Evolutionary conservation across 2,329 filamentous ascomycete species (phyloP).

Genomic region (Fusarium coffeatum): DNA sequence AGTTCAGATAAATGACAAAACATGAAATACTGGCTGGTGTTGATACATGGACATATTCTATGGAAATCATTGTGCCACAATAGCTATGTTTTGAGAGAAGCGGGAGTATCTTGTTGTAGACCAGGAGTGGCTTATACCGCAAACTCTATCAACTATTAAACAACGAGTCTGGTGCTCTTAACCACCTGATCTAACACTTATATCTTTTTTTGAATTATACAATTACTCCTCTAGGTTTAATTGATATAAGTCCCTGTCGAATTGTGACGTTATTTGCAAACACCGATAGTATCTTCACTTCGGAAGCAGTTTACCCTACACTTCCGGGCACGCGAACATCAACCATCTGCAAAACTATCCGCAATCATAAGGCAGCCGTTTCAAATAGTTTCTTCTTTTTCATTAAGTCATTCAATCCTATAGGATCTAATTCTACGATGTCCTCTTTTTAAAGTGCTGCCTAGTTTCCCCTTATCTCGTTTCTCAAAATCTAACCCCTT

Average conservation of each 20-base stretch:
- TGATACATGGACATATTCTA: too few species aligned
- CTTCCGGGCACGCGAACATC: too few species aligned
- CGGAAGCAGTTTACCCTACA: neutral
- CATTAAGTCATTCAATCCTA: rapidly evolving
- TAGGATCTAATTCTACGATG: too few species aligned
- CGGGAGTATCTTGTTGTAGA: neutral
- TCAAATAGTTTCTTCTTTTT: neutral
- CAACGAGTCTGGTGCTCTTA: too few species aligned
- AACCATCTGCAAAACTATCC: neutral
- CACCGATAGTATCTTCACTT: neutral
- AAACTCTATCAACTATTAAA: neutral
- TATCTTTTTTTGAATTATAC: too few species aligned
- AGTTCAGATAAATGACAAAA: neutral
- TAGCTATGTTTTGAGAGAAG: neutral
- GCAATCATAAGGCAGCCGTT: neutral
- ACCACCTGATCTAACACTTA: too few species aligned
- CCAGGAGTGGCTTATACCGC: too few species aligned
- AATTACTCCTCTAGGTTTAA: too few species aligned
- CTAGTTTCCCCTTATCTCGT: neutral
- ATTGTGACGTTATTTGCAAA: neutral
- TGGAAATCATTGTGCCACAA: neutral
- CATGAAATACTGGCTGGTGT: neutral
- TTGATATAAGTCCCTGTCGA: too few species aligned
- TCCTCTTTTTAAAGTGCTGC: slow-evolving; percentile 5
- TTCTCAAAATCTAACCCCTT: neutral